phyloP scores from a whole-genome alignment of 306 rosid genomes.

The Ziziphus jujuba region DNA sequence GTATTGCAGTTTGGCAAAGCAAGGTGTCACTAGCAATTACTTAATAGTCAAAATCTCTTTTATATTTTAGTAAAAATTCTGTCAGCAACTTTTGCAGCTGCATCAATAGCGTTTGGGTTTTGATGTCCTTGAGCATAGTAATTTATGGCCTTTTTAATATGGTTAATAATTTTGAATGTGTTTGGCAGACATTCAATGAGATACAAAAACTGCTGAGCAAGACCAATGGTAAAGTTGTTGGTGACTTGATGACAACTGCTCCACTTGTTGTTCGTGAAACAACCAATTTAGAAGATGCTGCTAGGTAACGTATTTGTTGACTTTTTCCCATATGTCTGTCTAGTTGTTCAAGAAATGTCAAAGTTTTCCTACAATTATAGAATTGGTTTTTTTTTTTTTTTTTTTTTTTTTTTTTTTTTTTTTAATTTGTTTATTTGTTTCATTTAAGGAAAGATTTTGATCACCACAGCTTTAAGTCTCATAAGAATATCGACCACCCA shows the following conservation, averaged over 20 bases:
- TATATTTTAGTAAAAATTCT: not conserved
- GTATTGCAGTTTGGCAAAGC: conserved; percentile 4
- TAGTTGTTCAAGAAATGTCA: not conserved
- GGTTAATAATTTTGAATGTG: conserved; percentile 29
- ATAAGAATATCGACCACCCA: too few species aligned
- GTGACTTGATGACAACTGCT: conserved; percentile 90
- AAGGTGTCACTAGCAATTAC: not conserved
- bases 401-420: not conserved
- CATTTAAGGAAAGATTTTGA: too few species aligned
- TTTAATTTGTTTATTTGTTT: not conserved
- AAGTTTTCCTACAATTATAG: not conserved
- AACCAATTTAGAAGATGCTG: conserved; percentile 82
- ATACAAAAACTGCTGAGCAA: conserved; percentile 81
- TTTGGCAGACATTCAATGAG: conserved; percentile 82
- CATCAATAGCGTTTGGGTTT: too few species aligned
- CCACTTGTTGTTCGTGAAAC: conserved; percentile 88
- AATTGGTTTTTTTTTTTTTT: not conserved
- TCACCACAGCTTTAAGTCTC: too few species aligned
- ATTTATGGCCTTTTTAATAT: not conserved
- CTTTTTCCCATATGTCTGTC: not conserved
- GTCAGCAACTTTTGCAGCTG: not conserved
- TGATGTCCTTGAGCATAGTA: not conserved
- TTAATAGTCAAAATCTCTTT: too few species aligned
- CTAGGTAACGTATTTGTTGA: conserved; percentile 47
- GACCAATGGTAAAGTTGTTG: conserved; percentile 89